phyloP scores from a whole-genome alignment of 2,329 filamentous ascomycete genomes.

The Didymella pomorum region DNA sequence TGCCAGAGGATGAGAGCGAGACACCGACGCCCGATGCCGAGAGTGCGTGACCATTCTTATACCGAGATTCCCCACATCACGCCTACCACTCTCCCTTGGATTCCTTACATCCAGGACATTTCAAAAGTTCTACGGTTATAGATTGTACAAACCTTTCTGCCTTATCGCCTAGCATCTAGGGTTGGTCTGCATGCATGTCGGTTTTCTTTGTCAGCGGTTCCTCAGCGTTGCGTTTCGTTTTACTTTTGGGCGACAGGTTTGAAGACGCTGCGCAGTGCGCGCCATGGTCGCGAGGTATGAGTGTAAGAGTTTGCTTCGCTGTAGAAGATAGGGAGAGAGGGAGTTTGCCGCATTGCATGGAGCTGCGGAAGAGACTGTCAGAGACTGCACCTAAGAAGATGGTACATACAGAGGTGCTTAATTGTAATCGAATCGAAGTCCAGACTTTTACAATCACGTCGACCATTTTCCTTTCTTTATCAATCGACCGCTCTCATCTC shows the following conservation, averaged over 20 bases:
- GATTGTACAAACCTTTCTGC: constrained; percentile 17
- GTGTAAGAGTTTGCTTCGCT: background rate
- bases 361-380: background rate
- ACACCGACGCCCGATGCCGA: constrained; percentile 31
- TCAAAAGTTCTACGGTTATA: constrained; percentile 16
- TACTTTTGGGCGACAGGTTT: constrained; percentile 7
- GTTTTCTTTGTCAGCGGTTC: constrained; percentile 15
- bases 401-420: constrained; percentile 19
- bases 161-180: constrained; percentile 6
- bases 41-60: background rate
- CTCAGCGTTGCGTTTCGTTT: constrained; percentile 17
- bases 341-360: background rate
- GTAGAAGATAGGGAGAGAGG: background rate
- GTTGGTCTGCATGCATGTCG: constrained; percentile 12
- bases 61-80: background rate
- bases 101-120: constrained; percentile 2
- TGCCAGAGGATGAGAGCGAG: constrained; percentile 40
- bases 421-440: constrained; percentile 22
- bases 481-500: background rate
- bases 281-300: background rate
- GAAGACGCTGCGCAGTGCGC: constrained; percentile 8
- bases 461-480: background rate
- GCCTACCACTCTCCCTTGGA: background rate
- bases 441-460: background rate
- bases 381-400: constrained; percentile 4